Evolutionary conservation across 441 rosid species (phyloP), one percentile per base, ranked within the genome.

Genomic region (Arabidopsis lyrata): DNA sequence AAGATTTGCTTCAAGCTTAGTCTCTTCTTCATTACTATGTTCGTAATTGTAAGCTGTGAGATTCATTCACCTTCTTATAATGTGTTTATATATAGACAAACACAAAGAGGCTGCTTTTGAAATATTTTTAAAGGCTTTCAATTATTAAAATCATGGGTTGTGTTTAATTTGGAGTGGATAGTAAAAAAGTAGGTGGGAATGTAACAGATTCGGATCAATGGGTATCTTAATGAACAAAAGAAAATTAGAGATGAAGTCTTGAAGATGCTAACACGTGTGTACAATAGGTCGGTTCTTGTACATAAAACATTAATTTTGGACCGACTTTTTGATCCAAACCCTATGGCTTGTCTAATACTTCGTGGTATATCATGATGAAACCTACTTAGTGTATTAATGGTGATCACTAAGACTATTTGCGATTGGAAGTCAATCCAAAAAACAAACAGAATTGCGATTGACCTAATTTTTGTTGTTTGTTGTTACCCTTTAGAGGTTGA

Each of bases 81-180:
- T 63, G 49, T 13, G 65, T 15, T 7, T 56, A 47, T 65, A 47
- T 35, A 70, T 42, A 58, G 9, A 52, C 27, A 54, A 73, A 65
- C 29, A 22, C 34, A 50, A 67, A 52, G 32, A 62, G 64, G 52
- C 24, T 60, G 42, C 49, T 50, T 75, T 52, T 32, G 73, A 6
- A 41, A 59, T 66, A 31, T 11, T 9, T 14, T 27, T 27, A 16
- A 29, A 39, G 1, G 7, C 14, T 45, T 53, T 15, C 16, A 44
- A 53, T 22, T 67, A 50, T 58, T 74, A 68, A 8, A 62, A 75
- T 48, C 49, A 68, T 62, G 70, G 45, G 65, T 54, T 75, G 79
- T 75, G 79, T 68, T 75, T 68, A 54, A 75, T 54, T 54, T 75
- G 75, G 79, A 75, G 78, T 75, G 79, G 79, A 68, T 75, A 47